phyloP scores from a whole-genome alignment of 2,329 filamentous ascomycete species.

The Epicoccum sorghinum region DNA sequence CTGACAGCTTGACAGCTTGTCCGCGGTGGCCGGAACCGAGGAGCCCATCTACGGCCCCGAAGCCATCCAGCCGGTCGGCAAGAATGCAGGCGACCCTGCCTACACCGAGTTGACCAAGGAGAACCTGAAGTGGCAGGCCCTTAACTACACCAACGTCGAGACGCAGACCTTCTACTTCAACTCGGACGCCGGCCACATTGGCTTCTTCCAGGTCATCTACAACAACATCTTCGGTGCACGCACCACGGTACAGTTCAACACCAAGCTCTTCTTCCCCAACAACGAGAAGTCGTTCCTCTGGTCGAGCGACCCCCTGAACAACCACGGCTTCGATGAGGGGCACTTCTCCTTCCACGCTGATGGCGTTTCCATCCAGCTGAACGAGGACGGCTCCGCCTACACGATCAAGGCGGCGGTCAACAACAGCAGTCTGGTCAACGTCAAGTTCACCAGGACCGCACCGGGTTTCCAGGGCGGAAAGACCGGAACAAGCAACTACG shows the following conservation, averaged over 20 bases:
- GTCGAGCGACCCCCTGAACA: slow-evolving; percentile 78
- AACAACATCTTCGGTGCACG: slow-evolving; percentile 92
- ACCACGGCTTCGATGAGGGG: slow-evolving; percentile 84
- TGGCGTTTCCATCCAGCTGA: slow-evolving; percentile 82
- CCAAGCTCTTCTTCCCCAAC: slow-evolving; percentile 84
- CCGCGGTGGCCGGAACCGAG: slow-evolving; percentile 89
- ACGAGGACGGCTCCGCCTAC: slow-evolving; percentile 81
- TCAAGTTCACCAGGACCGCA: slow-evolving; percentile 76
- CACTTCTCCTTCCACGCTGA: slow-evolving; percentile 85
- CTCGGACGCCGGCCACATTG: slow-evolving; percentile 76
- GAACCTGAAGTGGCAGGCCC: slow-evolving; percentile 80
- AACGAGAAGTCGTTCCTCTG: slow-evolving; percentile 77
- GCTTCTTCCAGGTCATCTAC: slow-evolving; percentile 91
- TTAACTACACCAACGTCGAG: slow-evolving; percentile 89
- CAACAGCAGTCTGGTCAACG: slow-evolving; percentile 78
- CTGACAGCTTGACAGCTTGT: slow-evolving; percentile 54
- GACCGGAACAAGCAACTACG: slow-evolving; percentile 82
- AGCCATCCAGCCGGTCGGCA: slow-evolving; percentile 83
- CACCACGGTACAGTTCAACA: slow-evolving; percentile 91
- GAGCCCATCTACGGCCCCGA: slow-evolving; percentile 93
- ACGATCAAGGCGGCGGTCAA: slow-evolving; percentile 90
- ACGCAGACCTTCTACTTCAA: slow-evolving; percentile 94
- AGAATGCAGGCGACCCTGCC: slow-evolving; percentile 77
- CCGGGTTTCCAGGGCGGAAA: slow-evolving; percentile 86
- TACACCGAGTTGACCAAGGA: slow-evolving; percentile 80